A percentile compares a stretch with the other conserved stretches of the same genome.
Evolutionary conservation across 169 alveolate species (phyloP).

Genomic region (Plasmodium cynomolgi): DNA sequence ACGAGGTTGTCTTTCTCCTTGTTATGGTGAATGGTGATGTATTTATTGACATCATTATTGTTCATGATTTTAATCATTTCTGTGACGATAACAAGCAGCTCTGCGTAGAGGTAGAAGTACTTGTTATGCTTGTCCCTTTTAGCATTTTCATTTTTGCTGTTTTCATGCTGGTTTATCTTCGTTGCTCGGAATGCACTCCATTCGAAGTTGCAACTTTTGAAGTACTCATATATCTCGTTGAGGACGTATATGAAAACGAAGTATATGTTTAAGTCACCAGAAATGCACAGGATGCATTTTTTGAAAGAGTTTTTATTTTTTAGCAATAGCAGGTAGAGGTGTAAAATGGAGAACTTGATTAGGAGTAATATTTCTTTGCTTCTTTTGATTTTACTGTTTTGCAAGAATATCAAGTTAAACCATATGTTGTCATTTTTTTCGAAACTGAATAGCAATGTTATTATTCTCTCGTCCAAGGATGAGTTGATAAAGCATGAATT

Average conservation of each 20-base stretch:
- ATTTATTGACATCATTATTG: constrained; percentile 63
- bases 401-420: constrained; percentile 59
- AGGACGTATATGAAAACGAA: constrained; percentile 57
- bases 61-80: constrained; percentile 51
- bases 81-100: constrained; percentile 44
- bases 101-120: constrained; percentile 43
- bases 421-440: constrained; percentile 66
- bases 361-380: constrained; percentile 38
- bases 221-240: constrained; percentile 58
- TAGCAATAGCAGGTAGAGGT: constrained; percentile 47
- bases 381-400: constrained; percentile 47
- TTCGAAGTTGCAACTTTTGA: constrained; percentile 39
- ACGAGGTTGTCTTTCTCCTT: constrained; percentile 45
- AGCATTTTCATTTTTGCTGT: background rate
- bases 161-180: background rate
- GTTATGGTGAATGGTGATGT: constrained; percentile 53
- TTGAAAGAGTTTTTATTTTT: constrained; percentile 57
- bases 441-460: constrained; percentile 35
- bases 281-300: constrained; percentile 56
- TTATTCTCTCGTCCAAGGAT: constrained; percentile 41
- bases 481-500: constrained; percentile 65
- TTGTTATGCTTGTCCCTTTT: constrained; percentile 9
- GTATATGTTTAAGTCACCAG: constrained; percentile 66
- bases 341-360: constrained; percentile 71
- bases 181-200: background rate